Evolutionary conservation across 352 stramenopile species (phyloP).

Genomic region (Globisporangium viniferum): DNA sequence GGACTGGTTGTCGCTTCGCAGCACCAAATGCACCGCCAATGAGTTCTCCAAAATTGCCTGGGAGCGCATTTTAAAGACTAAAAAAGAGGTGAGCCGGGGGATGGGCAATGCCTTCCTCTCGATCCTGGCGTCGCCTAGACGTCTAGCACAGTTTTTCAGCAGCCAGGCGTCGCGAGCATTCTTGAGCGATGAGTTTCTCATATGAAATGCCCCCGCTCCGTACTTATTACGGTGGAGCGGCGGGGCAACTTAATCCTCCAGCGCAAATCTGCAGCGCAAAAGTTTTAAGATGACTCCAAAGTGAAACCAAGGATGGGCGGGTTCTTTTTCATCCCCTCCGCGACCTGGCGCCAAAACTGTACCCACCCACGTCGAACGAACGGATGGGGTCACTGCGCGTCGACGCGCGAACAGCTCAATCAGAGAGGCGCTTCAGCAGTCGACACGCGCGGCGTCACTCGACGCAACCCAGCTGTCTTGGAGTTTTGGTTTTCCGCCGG

Average conservation of each 20-base stretch:
- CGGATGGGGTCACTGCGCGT: slow-evolving; percentile 1
- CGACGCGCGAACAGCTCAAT: slow-evolving; percentile 10
- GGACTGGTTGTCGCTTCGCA: not conserved
- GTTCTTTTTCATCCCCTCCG: not conserved
- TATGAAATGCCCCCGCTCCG: too few relatives aligned
- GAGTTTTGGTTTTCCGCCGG: not conserved
- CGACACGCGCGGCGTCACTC: slow-evolving; percentile 7
- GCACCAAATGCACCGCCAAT: too few relatives aligned
- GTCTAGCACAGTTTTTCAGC: too few relatives aligned
- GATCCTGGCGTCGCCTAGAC: too few relatives aligned
- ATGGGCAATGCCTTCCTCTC: too few relatives aligned
- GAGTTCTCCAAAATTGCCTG: not conserved
- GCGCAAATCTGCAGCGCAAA: too few relatives aligned
- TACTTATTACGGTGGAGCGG: too few relatives aligned
- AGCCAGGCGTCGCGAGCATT: too few relatives aligned
- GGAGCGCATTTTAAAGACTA: not conserved
- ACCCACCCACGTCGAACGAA: not conserved
- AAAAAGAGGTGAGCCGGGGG: not conserved
- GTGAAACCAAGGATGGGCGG: too few relatives aligned
- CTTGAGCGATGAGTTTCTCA: too few relatives aligned
- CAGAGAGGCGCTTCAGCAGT: slow-evolving; percentile 12
- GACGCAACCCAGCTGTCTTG: not conserved
- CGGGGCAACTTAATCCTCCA: too few relatives aligned
- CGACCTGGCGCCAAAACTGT: not conserved
- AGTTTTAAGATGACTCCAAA: too few relatives aligned